Evolutionary conservation across 1,284 basidiomycete species (phyloP).

Genomic region (Phellopilus nigrolimitatus): DNA sequence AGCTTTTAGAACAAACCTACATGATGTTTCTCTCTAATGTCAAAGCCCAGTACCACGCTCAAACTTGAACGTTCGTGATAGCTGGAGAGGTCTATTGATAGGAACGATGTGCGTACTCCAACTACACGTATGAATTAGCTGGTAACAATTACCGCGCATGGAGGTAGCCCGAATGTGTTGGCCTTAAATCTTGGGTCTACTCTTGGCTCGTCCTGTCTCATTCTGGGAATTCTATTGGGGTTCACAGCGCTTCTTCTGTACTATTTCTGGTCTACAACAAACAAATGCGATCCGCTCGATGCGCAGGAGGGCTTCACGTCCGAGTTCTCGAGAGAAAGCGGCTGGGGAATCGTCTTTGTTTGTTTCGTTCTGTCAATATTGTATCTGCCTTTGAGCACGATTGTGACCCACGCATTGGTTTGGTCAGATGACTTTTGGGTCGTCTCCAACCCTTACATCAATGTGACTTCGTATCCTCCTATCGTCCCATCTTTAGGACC

Average conservation of each 20-base stretch:
- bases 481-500: conserved; percentile 47
- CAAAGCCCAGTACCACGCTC: conserved; percentile 38
- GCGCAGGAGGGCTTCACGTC: conserved; percentile 53
- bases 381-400: conserved; percentile 67
- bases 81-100: conserved; percentile 55
- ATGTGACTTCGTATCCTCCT: conserved; percentile 49
- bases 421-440: conserved; percentile 76
- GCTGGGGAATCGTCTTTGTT: conserved; percentile 51
- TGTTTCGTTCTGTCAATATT: conserved; percentile 60
- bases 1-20: conserved; percentile 17
- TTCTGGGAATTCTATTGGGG: conserved; percentile 51
- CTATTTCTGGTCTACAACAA: conserved; percentile 48
- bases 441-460: conserved; percentile 62
- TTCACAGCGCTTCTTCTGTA: conserved; percentile 50
- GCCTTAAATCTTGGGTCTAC: conserved; percentile 63
- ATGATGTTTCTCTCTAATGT: neutral
- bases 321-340: conserved; percentile 35
- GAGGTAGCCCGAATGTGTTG: conserved; percentile 57
- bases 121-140: conserved; percentile 9
- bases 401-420: conserved; percentile 65
- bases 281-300: conserved; percentile 43
- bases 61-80: conserved; percentile 33
- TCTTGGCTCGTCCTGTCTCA: conserved; percentile 46
- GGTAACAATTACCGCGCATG: conserved; percentile 19
- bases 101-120: conserved; percentile 53